phyloP scores from a whole-genome alignment of 108 stramenopile species.

The Licmophora abbreviata region DNA sequence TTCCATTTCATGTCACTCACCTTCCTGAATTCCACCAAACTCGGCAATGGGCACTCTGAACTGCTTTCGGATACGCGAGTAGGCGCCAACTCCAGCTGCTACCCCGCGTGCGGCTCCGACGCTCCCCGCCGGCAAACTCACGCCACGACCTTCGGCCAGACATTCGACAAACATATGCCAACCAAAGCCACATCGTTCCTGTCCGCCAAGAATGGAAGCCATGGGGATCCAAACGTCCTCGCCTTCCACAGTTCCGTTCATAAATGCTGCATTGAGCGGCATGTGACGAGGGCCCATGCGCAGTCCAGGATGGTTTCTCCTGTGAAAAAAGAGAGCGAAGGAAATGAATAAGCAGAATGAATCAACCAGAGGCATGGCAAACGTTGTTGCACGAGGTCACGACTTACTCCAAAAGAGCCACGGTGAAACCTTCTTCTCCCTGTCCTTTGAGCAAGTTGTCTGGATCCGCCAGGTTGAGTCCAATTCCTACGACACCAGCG shows the following conservation, averaged over 20 bases:
- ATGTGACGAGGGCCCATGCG: slow-evolving; percentile 91
- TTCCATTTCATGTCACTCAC: slow-evolving; percentile 18
- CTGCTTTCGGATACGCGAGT: slow-evolving; percentile 93
- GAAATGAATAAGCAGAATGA: slow-evolving; percentile 7
- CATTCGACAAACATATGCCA: slow-evolving; percentile 99
- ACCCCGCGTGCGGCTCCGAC: slow-evolving; percentile 84
- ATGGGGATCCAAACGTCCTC: slow-evolving; percentile 98
- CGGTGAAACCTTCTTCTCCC: slow-evolving; percentile 91
- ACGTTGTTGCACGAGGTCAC: slow-evolving; percentile 19
- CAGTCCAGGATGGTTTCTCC: slow-evolving; percentile 86
- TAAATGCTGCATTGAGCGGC: slow-evolving; percentile 89
- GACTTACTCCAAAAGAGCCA: slow-evolving; percentile 91
- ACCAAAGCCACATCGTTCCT: slow-evolving; percentile 93
- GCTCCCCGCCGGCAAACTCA: slow-evolving; percentile 91
- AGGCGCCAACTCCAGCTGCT: slow-evolving; percentile 88
- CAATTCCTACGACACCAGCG: slow-evolving; percentile 94
- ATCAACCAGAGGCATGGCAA: neutral
- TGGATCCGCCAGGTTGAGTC: slow-evolving; percentile 91
- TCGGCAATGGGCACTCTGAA: slow-evolving; percentile 98
- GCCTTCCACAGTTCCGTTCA: slow-evolving; percentile 99
- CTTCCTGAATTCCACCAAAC: slow-evolving; percentile 98
- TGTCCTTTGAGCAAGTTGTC: slow-evolving; percentile 84
- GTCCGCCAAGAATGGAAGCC: slow-evolving; percentile 91
- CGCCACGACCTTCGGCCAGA: slow-evolving; percentile 95
- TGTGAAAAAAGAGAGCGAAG: slow-evolving; percentile 10